Percentiles rank a stretch among this genome's conserved stretches.
phyloP scores from a whole-genome alignment of 2,329 filamentous ascomycete genomes.

The Fonsecaea monophora region DNA sequence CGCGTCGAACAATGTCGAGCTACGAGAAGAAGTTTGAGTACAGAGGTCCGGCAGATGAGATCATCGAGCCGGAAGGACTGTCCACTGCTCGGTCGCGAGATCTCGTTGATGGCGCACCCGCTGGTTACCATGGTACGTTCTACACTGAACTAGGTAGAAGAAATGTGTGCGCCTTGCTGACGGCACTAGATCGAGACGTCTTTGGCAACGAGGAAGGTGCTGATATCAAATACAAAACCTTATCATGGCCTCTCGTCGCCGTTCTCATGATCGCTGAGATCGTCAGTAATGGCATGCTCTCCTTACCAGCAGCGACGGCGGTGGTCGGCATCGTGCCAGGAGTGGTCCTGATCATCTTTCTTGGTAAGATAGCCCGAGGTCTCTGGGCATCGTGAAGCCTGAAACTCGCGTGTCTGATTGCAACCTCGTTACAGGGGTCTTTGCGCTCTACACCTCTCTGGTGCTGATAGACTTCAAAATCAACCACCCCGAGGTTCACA shows the following conservation, averaged over 20 bases:
- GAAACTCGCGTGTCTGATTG: conserved; percentile 8
- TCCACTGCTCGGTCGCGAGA: conserved; percentile 10
- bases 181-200: conserved; percentile 45
- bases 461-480: conserved; percentile 62
- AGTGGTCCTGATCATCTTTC: conserved; percentile 58
- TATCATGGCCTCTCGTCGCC: conserved; percentile 60
- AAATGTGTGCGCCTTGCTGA: not conserved
- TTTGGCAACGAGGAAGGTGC: conserved; percentile 50
- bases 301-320: conserved; percentile 59
- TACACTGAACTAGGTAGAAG: not conserved
- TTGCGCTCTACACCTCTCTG: conserved; percentile 60
- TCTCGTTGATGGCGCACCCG: conserved; percentile 13
- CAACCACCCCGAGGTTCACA: conserved; percentile 62
- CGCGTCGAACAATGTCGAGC: conserved; percentile 13
- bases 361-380: conserved; percentile 44
- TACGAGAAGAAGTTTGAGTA: conserved; percentile 27
- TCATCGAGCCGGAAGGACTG: conserved; percentile 18
- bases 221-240: conserved; percentile 61
- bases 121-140: conserved; percentile 28
- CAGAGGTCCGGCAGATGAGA: conserved; percentile 17
- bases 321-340: conserved; percentile 61
- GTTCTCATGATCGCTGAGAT: conserved; percentile 65
- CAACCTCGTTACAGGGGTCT: conserved; percentile 41
- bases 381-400: not conserved
- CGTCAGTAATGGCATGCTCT: conserved; percentile 62